A percentile compares a stretch with the other conserved stretches of the same genome.
These are phyloP conservation scores for Neurospora sp. DNA, from an alignment of 2,329 filamentous ascomycete species.

Conservation along the genomic window DNA sequence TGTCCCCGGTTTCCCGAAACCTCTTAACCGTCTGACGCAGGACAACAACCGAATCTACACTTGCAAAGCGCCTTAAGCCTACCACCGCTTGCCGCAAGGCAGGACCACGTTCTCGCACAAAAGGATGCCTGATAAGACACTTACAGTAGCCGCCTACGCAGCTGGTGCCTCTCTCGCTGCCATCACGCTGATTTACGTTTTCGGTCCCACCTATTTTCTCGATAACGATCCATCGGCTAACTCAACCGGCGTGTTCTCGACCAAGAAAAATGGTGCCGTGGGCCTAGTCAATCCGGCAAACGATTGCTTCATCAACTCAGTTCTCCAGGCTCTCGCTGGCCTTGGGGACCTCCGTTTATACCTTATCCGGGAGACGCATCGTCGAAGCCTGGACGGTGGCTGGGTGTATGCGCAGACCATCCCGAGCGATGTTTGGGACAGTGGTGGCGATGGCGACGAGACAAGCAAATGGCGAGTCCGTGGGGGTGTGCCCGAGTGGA, in stretches of 20 bases:
- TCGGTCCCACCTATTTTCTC: slow-evolving; percentile 92
- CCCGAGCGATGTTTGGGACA: slow-evolving; percentile 18
- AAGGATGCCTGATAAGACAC: slow-evolving; percentile 68
- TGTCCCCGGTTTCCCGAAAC: neutral
- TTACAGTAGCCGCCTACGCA: slow-evolving; percentile 83
- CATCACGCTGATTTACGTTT: slow-evolving; percentile 91
- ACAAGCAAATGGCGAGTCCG: slow-evolving; percentile 3
- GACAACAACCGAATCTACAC: neutral
- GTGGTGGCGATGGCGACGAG: slow-evolving; percentile 1
- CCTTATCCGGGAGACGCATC: slow-evolving; percentile 82
- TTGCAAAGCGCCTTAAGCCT: neutral
- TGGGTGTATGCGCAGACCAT: slow-evolving; percentile 62
- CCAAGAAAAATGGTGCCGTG: slow-evolving; percentile 75
- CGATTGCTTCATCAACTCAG: slow-evolving; percentile 94
- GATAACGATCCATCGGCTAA: slow-evolving; percentile 62
- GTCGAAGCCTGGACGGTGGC: slow-evolving; percentile 67
- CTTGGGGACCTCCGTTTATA: slow-evolving; percentile 83
- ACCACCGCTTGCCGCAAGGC: neutral
- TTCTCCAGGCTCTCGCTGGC: slow-evolving; percentile 85
- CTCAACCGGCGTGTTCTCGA: slow-evolving; percentile 19
- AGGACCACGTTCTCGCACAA: neutral
- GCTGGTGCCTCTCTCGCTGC: slow-evolving; percentile 92
- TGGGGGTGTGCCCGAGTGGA: slow-evolving; percentile 43
- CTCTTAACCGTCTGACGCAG: neutral
- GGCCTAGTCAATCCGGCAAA: slow-evolving; percentile 87